Conservation (phyloP, 2,329 filamentous ascomycete species). For the Emergomyces orientalis region DNA sequence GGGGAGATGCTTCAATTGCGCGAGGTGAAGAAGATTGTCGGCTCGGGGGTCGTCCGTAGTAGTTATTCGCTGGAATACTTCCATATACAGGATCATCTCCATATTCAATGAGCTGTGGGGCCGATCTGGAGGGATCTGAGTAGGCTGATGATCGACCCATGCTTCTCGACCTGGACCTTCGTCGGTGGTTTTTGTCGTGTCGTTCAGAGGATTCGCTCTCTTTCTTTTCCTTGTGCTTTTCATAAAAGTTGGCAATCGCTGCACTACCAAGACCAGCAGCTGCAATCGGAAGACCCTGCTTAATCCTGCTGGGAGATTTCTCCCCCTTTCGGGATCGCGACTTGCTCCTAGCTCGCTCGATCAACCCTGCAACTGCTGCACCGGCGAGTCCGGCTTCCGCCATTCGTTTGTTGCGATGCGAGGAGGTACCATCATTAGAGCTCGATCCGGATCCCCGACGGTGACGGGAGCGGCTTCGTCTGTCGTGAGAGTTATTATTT, state of each 20-base stretch:
- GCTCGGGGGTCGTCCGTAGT: conserved; percentile 36
- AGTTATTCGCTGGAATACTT: conserved; percentile 41
- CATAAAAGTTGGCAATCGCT: conserved; percentile 52
- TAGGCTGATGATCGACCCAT: conserved; percentile 33
- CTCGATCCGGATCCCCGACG: conserved; percentile 28
- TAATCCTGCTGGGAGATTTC: conserved; percentile 47
- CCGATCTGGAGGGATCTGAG: conserved; percentile 33
- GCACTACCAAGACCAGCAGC: conserved; percentile 54
- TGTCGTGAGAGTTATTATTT: conserved; percentile 35
- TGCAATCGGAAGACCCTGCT: conserved; percentile 50
- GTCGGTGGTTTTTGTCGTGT: conserved; percentile 32
- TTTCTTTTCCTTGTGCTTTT: conserved; percentile 53
- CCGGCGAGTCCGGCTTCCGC: conserved; percentile 54
- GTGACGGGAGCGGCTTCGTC: conserved; percentile 40
- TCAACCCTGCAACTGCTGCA: conserved; percentile 53
- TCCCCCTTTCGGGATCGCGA: conserved; percentile 45
- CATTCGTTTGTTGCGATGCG: conserved; percentile 49
- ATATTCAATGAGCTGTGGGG: conserved; percentile 53
- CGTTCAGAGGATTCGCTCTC: conserved; percentile 41
- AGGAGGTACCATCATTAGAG: conserved; percentile 29
- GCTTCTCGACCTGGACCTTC: conserved; percentile 40
- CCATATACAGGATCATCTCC: conserved; percentile 53
- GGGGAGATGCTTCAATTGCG: conserved; percentile 17
- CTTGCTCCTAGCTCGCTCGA: conserved; percentile 48
- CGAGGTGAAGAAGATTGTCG: conserved; percentile 29